phyloP scores from a whole-genome alignment of 495 filamentous ascomycete species.

The Tuber indicum region DNA sequence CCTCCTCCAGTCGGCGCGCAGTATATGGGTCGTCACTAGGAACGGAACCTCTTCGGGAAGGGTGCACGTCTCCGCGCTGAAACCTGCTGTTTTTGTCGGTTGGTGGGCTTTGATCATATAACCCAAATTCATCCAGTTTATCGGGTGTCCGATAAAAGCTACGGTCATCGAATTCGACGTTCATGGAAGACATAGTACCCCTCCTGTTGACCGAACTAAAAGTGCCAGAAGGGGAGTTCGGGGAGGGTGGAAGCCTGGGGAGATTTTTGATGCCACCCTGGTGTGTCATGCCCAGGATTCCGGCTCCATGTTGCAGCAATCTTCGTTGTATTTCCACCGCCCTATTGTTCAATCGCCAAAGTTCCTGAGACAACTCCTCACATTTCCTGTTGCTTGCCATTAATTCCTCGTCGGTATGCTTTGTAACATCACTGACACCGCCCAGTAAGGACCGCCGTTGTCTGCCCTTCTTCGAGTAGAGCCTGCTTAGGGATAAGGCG shows the following conservation, averaged over 20 bases:
- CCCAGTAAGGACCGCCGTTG: conserved; percentile 39
- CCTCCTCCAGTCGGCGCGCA: conserved; percentile 61
- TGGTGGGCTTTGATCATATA: conserved; percentile 48
- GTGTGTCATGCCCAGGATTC: conserved; percentile 81
- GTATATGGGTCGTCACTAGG: conserved; percentile 51
- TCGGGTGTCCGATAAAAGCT: conserved; percentile 71
- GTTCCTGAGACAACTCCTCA: conserved; percentile 72
- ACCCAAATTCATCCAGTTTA: conserved; percentile 53
- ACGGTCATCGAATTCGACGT: conserved; percentile 61
- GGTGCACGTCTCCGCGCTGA: conserved; percentile 30
- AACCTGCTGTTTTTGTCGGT: conserved; percentile 45
- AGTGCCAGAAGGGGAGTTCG: conserved; percentile 31
- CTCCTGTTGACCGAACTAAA: conserved; percentile 31
- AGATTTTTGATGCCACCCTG: conserved; percentile 23
- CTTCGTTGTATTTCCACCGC: conserved; percentile 62
- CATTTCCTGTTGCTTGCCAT: conserved; percentile 69
- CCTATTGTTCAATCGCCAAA: conserved; percentile 69
- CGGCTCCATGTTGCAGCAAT: conserved; percentile 84
- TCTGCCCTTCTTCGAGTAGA: conserved; percentile 57
- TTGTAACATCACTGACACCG: conserved; percentile 44
- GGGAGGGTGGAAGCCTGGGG: conserved; percentile 17
- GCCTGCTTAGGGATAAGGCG: conserved; percentile 69
- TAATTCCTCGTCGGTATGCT: conserved; percentile 63
- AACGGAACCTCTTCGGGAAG: conserved; percentile 40
- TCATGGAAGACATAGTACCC: conserved; percentile 26